Evolutionary conservation across 768 basidiomycete species (phyloP), one percentile per base, ranked within the genome.

Genomic region (Mycena latifolia): DNA sequence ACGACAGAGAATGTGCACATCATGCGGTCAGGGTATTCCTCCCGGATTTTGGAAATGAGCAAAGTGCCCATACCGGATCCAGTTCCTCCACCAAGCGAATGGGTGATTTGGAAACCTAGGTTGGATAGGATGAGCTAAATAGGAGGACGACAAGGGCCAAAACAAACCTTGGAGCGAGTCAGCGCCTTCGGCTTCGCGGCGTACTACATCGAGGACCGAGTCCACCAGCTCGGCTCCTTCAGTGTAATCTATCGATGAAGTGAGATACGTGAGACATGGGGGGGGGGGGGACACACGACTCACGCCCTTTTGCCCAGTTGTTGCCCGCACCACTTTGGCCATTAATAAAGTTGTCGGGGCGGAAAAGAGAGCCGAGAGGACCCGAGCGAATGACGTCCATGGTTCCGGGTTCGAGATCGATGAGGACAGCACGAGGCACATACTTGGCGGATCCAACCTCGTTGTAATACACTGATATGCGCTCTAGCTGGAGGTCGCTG

Each of bases 1-100:
- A 99, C 94, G 74, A 99, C 97, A 63, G 97, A 99, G 86, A 96
- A 99, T 65, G 98, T 99, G 79, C 94, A 95, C 97, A 99, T 98
- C 97, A 99, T 99, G 63, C 98, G 87, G 81, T 99, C 98, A 69
- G 98, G 98, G 82, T 94, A 99, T 78, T 99, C 97, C 81, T 98
- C 96, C 68, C 97, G 90, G 78, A 99, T 98, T 86, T 99, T 99
- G 70, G 96, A 98, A 79, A 99, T 96, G 69, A 99, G 82, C 57
- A 99, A 92, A 37, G 98, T 98, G 80, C 98, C 98, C 96, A 99
- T 98, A 82, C 98, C 98, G 72, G 98, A 94, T 83, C 98, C 98
- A 71, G 98, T 99, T 80, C 97, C 98, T 82, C 98, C 97, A 84
- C 98, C 96, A 71, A 97, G 89, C 25, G 95, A 99, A 85, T 98